phyloP scores from a whole-genome alignment of 2,329 filamentous ascomycete species.

The Talaromyces marneffei region DNA sequence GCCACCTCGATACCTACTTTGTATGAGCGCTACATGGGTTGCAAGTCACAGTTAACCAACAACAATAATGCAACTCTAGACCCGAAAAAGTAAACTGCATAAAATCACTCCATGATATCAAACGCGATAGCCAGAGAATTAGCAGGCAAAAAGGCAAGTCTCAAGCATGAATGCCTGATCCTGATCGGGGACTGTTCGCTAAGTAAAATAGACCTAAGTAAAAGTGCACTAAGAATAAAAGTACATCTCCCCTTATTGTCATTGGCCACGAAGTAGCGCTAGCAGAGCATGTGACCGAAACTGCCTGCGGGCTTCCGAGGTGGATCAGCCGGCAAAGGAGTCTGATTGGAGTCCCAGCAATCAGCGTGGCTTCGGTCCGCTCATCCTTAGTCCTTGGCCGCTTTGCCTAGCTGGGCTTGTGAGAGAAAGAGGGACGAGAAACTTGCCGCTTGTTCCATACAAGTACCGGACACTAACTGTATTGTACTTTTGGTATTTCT shows the following conservation, averaged over 20 bases:
- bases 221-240: neutral
- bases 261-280: too few species aligned
- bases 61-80: neutral
- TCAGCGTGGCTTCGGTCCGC: conserved; percentile 15
- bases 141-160: neutral
- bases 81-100: neutral
- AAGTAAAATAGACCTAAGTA: too few species aligned
- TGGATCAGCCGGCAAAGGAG: neutral
- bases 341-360: conserved; percentile 15
- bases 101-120: neutral
- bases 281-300: conserved; percentile 13
- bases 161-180: conserved; percentile 12
- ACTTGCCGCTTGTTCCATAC: neutral
- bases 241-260: neutral
- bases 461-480: conserved; percentile 1
- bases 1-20: neutral
- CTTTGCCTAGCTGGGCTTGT: neutral
- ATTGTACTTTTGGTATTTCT: neutral
- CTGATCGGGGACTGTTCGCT: neutral
- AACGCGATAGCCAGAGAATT: neutral
- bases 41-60: neutral
- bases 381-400: conserved; percentile 6
- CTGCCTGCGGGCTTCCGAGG: conserved; percentile 15
- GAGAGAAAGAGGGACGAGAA: neutral
- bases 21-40: neutral